Percentiles rank a stretch among this genome's conserved stretches.
These are phyloP conservation scores for Aspergillus sp. DNA, from an alignment of 2,329 filamentous ascomycete species.

Conservation along the genomic window DNA sequence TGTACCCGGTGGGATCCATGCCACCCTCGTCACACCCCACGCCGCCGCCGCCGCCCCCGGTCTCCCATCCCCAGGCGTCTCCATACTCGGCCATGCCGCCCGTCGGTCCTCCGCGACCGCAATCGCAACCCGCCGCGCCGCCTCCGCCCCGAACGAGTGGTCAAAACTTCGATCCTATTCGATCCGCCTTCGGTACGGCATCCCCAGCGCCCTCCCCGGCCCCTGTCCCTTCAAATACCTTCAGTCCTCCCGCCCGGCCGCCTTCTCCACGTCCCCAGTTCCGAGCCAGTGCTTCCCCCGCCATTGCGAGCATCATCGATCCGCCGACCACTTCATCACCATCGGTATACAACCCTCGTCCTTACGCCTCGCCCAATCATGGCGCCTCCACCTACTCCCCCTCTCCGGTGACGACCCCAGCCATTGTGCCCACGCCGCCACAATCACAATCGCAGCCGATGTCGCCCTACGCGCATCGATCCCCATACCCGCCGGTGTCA, in stretches of 20 bases:
- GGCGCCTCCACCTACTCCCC: slow-evolving; percentile 21
- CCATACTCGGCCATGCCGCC: slow-evolving; percentile 20
- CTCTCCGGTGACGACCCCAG: slow-evolving; percentile 24
- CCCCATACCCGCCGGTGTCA: slow-evolving; percentile 21
- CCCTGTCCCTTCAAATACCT: slow-evolving; percentile 27
- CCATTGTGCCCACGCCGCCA: slow-evolving; percentile 21
- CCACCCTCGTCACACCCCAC: slow-evolving; percentile 30
- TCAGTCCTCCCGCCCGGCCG: slow-evolving; percentile 46
- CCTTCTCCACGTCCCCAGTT: slow-evolving; percentile 51
- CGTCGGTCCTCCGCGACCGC: slow-evolving; percentile 34
- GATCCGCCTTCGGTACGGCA: slow-evolving; percentile 59
- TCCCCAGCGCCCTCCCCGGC: slow-evolving; percentile 34
- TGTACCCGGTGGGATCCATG: slow-evolving; percentile 14
- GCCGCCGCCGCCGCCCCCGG: slow-evolving; percentile 19
- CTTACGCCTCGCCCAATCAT: slow-evolving; percentile 27
- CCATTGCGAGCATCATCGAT: slow-evolving; percentile 87
- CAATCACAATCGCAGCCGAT: slow-evolving; percentile 20
- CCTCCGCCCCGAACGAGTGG: slow-evolving; percentile 61
- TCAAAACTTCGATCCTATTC: slow-evolving; percentile 85
- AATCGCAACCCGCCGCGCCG: slow-evolving; percentile 44
- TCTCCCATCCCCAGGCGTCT: slow-evolving; percentile 19
- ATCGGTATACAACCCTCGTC: slow-evolving; percentile 24
- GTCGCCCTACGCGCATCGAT: slow-evolving; percentile 24
- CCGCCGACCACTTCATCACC: slow-evolving; percentile 45
- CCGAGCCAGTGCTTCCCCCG: slow-evolving; percentile 83